These are phyloP conservation scores for Silene vulgaris DNA, from an alignment of 179 eudicot genomes.

Conservation along the genomic window DNA sequence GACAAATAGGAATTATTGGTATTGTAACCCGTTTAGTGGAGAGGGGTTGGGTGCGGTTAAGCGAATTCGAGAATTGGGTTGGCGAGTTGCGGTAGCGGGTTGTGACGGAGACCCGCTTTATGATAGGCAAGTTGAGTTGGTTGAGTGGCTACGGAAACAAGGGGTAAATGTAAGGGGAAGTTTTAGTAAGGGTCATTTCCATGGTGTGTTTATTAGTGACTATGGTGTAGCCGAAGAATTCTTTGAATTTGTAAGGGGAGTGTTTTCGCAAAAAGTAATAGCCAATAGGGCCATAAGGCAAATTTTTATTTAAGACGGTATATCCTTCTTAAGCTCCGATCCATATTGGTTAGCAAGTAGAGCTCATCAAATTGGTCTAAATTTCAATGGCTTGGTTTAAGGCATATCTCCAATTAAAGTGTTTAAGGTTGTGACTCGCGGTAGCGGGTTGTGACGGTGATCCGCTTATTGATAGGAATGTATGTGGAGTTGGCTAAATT, in stretches of 20 bases:
- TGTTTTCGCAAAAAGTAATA: not conserved
- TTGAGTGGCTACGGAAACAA: constrained; percentile 1
- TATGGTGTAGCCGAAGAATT: constrained; percentile 1
- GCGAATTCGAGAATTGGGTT: constrained; percentile 16
- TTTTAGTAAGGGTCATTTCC: constrained; percentile 22
- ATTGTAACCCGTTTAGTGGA: constrained; percentile 26
- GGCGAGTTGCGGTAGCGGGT: constrained; percentile 29
- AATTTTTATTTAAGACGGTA: no score
- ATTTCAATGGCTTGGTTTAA: no score
- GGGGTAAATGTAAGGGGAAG: constrained; percentile 14
- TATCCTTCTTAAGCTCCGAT: no score
- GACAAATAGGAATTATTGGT: constrained; percentile 21
- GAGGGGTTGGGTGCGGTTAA: constrained; percentile 12
- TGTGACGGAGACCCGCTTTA: constrained; percentile 26
- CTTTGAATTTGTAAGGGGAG: constrained; percentile 13
- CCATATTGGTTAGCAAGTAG: no score
- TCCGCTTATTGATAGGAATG: constrained; percentile 43
- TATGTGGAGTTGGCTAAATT: constrained; percentile 33
- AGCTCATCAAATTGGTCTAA: no score
- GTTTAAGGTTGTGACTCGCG: constrained; percentile 14
- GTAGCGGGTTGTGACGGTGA: constrained; percentile 41
- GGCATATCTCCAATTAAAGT: no score
- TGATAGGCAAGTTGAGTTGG: constrained; percentile 26
- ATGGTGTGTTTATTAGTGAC: constrained; percentile 19
- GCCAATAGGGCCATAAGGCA: no score